phyloP scores from a whole-genome alignment of 176 grass and related monocot species.

The Bromus sterilis region DNA sequence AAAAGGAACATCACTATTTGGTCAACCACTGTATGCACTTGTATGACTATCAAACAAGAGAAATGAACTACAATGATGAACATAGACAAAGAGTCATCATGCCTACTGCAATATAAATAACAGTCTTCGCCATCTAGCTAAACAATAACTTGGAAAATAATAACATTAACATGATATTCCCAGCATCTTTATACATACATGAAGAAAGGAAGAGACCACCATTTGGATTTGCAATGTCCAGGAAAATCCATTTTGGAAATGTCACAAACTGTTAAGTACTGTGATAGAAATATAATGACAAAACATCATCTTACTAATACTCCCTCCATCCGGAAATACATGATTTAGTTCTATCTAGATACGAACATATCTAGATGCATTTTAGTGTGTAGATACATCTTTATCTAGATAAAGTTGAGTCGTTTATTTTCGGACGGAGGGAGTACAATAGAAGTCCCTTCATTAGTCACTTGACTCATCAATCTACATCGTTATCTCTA shows the following conservation, averaged over 20 bases:
- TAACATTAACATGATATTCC: background rate
- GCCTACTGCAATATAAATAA: background rate
- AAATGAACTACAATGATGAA: background rate
- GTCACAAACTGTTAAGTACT: background rate
- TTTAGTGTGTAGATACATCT: no score
- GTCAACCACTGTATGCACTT: background rate
- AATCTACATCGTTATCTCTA: background rate
- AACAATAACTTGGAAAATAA: background rate
- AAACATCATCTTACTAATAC: background rate
- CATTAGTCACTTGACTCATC: background rate
- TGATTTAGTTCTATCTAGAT: no score
- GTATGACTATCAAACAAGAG: slow-evolving; percentile 8
- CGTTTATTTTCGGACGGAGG: no score
- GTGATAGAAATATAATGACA: background rate
- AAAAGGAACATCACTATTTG: background rate
- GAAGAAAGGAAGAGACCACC: background rate
- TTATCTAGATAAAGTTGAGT: no score
- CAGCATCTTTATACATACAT: background rate
- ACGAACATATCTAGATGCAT: no score
- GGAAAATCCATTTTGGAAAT: background rate
- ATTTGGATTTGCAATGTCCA: background rate
- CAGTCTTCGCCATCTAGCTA: background rate
- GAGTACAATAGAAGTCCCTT: background rate
- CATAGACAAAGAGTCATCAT: slow-evolving; percentile 8
- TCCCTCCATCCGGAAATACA: no score